These are phyloP conservation scores for Akanthomyces muscarius DNA, from an alignment of 2,329 filamentous ascomycete species.

Conservation along the genomic window DNA sequence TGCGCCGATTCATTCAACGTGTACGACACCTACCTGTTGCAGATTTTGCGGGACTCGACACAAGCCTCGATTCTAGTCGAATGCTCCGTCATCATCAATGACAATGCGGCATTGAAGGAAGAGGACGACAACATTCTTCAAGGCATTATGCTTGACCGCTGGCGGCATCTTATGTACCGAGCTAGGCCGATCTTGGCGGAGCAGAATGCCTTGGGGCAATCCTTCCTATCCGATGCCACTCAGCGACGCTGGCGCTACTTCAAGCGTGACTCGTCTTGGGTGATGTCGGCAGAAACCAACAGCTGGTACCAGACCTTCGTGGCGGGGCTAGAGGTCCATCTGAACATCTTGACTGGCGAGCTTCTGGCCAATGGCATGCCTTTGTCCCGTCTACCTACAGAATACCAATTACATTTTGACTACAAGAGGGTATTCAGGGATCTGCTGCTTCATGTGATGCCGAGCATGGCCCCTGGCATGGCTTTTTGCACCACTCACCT, in stretches of 20 bases:
- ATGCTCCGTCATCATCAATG: background rate
- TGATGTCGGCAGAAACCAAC: background rate
- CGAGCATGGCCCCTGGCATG: conserved; percentile 35
- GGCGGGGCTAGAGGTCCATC: conserved; percentile 33
- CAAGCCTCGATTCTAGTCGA: background rate
- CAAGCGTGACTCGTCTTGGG: background rate
- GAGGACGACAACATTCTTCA: background rate
- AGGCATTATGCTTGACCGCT: background rate
- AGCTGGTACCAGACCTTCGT: background rate
- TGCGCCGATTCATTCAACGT: background rate
- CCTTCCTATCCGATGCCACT: background rate
- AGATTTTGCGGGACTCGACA: background rate
- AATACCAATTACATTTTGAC: conserved; percentile 38
- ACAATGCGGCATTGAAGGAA: background rate
- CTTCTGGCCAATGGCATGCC: conserved; percentile 51
- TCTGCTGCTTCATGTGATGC: conserved; percentile 40
- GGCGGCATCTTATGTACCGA: background rate
- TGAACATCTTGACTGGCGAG: conserved; percentile 48
- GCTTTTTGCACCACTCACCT: conserved; percentile 34
- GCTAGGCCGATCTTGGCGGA: background rate
- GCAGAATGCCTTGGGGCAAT: background rate
- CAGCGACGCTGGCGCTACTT: background rate
- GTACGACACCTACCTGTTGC: background rate
- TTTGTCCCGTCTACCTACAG: conserved; percentile 40
- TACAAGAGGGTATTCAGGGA: conserved; percentile 44